Percentiles rank a stretch among this genome's conserved stretches.
Conservation (phyloP, 345 rosid species). For the Bruguiera sexangula region DNA sequence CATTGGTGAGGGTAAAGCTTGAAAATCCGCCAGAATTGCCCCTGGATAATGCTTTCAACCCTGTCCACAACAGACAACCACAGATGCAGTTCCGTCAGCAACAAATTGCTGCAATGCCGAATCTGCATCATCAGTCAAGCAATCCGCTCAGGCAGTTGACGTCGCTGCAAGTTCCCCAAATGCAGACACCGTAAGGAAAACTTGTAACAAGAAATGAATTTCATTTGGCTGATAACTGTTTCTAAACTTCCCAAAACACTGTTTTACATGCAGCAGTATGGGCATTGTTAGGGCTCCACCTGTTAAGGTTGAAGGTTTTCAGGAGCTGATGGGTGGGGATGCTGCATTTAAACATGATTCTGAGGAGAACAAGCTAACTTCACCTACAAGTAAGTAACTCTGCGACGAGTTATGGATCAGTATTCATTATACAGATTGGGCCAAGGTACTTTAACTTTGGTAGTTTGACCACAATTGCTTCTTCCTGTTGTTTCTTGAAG, state of each 20-base stretch:
- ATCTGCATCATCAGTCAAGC: slow-evolving; percentile 53
- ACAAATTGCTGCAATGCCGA: slow-evolving; percentile 62
- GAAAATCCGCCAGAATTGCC: slow-evolving; percentile 69
- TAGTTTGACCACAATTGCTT: background rate
- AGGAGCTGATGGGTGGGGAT: slow-evolving; percentile 93
- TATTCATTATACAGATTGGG: background rate
- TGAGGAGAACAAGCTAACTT: slow-evolving; percentile 67
- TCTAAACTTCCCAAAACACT: slow-evolving; percentile 11
- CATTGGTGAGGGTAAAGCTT: slow-evolving; percentile 70
- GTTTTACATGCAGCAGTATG: slow-evolving; percentile 48
- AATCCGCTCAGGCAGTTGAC: slow-evolving; percentile 71
- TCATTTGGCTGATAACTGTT: background rate
- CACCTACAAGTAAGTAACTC: slow-evolving; percentile 60
- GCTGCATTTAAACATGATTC: slow-evolving; percentile 62
- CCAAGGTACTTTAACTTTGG: background rate
- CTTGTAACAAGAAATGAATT: background rate
- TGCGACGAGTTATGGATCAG: too few relatives aligned
- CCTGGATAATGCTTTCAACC: slow-evolving; percentile 55
- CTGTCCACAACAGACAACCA: slow-evolving; percentile 52
- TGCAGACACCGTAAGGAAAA: slow-evolving; percentile 71
- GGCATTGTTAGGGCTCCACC: slow-evolving; percentile 77
- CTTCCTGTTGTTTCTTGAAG: background rate
- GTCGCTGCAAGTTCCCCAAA: slow-evolving; percentile 64
- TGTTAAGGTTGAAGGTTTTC: slow-evolving; percentile 88
- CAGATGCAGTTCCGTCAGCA: slow-evolving; percentile 72